Conservation (phyloP, 108 stramenopile genomes). For the Cyclotella baltica region DNA sequence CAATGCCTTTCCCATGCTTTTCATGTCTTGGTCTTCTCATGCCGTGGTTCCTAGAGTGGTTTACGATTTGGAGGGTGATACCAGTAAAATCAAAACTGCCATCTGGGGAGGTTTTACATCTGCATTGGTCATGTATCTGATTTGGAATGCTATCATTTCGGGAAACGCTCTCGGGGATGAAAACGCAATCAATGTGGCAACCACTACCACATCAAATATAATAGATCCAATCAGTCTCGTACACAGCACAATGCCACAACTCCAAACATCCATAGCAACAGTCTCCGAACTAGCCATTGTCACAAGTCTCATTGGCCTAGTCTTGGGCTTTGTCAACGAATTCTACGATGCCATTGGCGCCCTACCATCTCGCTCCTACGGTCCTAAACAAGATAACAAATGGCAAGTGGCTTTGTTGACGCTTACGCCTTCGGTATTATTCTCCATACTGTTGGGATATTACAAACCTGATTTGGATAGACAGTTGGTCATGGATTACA, state of each 20-base stretch:
- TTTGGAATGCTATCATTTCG: conserved; percentile 86
- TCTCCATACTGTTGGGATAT: conserved; percentile 60
- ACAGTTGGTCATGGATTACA: conserved; percentile 67
- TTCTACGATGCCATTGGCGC: conserved; percentile 67
- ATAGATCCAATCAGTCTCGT: not conserved
- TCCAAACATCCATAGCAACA: conserved; percentile 36
- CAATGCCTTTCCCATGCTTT: conserved; percentile 79
- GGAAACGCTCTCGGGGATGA: conserved; percentile 58
- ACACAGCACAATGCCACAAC: not conserved
- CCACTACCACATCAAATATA: not conserved
- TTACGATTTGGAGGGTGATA: conserved; percentile 80
- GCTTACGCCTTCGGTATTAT: conserved; percentile 45
- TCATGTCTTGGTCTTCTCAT: conserved; percentile 87
- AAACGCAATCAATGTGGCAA: not conserved
- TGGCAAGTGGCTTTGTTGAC: conserved; percentile 70
- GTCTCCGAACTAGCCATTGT: conserved; percentile 73
- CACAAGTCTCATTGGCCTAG: conserved; percentile 78
- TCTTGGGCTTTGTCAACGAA: conserved; percentile 76
- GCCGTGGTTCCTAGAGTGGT: conserved; percentile 89
- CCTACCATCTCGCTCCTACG: conserved; percentile 36
- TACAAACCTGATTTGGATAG: conserved; percentile 61
- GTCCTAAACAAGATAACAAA: conserved; percentile 54
- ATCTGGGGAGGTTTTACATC: conserved; percentile 77
- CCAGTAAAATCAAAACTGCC: conserved; percentile 75
- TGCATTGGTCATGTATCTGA: conserved; percentile 84